Percentiles rank a stretch among this genome's conserved stretches.
Conservation (phyloP, 208 protist genomes). For the Crithidia bombi region DNA sequence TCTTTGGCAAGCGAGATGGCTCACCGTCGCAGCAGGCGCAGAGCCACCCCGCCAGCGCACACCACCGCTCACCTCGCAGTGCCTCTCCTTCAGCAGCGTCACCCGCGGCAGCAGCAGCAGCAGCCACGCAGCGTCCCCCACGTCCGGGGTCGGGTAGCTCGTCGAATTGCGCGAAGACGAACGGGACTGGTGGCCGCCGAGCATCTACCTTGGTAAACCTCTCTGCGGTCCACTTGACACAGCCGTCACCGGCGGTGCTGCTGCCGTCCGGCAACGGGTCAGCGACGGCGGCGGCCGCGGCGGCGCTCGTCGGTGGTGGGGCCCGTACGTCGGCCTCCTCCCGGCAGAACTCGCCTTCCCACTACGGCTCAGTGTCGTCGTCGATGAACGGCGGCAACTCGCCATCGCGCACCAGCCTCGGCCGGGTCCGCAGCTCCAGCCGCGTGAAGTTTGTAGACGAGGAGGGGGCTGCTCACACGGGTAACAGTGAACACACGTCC, state of each 20-base stretch:
- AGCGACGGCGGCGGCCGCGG: neutral
- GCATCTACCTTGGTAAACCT: neutral
- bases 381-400: slow-evolving; percentile 25
- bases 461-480: neutral
- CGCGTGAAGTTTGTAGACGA: slow-evolving; percentile 25
- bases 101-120: neutral
- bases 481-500: neutral
- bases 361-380: slow-evolving; percentile 19
- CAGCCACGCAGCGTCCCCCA: neutral
- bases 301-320: slow-evolving; percentile 8
- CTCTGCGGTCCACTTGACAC: slow-evolving; percentile 1
- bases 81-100: neutral
- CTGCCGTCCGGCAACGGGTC: neutral
- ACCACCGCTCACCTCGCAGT: neutral
- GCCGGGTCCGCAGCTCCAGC: slow-evolving; percentile 22
- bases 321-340: neutral
- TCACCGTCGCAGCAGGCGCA: slow-evolving; percentile 4
- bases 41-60: neutral
- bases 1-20: slow-evolving; percentile 21
- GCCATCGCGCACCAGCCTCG: slow-evolving; percentile 7
- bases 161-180: neutral
- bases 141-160: neutral
- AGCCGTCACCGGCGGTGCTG: neutral
- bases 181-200: neutral
- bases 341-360: neutral